phyloP scores from a whole-genome alignment of 2,329 filamentous ascomycete species.

The Rhexocercosporidium sp. region DNA sequence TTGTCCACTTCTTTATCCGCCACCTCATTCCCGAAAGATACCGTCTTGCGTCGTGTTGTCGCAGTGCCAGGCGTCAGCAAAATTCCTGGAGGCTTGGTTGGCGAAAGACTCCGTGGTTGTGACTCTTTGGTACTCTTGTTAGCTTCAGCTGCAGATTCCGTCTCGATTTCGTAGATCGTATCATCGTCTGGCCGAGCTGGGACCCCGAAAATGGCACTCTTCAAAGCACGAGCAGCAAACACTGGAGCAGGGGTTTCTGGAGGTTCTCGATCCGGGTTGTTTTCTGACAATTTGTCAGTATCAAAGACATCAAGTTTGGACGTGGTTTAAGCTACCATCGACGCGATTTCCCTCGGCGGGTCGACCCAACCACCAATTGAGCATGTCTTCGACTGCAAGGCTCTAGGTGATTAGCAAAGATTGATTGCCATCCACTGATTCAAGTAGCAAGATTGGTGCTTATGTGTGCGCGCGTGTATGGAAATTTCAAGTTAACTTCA shows the following conservation, averaged over 20 bases:
- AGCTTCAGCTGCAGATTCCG: constrained; percentile 25
- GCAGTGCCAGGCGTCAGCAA: constrained; percentile 68
- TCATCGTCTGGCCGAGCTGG: constrained; percentile 49
- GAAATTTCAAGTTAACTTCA: constrained; percentile 7
- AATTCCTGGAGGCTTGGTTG: constrained; percentile 53
- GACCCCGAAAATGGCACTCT: constrained; percentile 67
- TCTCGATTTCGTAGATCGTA: constrained; percentile 37
- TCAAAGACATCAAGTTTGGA: background rate
- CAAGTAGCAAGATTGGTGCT: background rate
- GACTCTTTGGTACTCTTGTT: constrained; percentile 32
- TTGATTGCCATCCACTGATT: background rate
- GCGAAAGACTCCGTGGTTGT: constrained; percentile 39
- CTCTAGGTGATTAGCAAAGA: background rate
- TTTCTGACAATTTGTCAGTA: constrained; percentile 29
- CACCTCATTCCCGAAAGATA: constrained; percentile 67
- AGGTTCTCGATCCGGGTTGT: constrained; percentile 47
- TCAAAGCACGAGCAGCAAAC: constrained; percentile 69
- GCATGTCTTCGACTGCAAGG: constrained; percentile 33
- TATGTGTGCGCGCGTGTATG: background rate
- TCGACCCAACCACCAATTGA: constrained; percentile 43
- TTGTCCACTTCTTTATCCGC: constrained; percentile 35
- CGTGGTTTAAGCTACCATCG: constrained; percentile 30
- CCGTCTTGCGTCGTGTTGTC: constrained; percentile 64
- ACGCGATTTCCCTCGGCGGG: constrained; percentile 32
- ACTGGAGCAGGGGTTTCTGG: constrained; percentile 71